Evolutionary conservation across 768 basidiomycete species (phyloP).

Genomic region (Lentinula boryana): DNA sequence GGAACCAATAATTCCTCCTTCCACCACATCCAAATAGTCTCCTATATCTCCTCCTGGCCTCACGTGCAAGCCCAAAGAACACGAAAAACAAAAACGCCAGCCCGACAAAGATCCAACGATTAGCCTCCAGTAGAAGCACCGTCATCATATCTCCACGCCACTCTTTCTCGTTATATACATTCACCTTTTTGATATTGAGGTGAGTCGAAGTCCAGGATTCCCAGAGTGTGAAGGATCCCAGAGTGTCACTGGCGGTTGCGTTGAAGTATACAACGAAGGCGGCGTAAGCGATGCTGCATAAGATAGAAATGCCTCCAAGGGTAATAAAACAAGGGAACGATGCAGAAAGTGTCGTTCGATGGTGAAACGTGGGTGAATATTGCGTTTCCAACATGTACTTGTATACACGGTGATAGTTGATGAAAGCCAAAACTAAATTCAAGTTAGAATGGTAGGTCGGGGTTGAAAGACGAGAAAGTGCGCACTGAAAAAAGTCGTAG

Average conservation of each 20-base stretch:
- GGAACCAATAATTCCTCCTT: background rate
- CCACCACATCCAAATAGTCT: background rate
- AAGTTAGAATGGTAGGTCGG: background rate
- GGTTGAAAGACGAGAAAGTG: background rate
- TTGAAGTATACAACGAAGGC: background rate
- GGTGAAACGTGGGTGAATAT: background rate
- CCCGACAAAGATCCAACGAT: constrained; percentile 7
- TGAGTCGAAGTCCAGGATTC: background rate
- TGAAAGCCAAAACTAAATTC: background rate
- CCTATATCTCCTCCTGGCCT: constrained; percentile 2
- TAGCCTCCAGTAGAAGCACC: constrained; percentile 1
- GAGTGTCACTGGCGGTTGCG: background rate
- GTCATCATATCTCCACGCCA: background rate
- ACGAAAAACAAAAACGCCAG: background rate
- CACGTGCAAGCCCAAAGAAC: constrained; percentile 1
- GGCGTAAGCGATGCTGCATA: background rate
- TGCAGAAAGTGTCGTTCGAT: background rate
- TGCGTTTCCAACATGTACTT: constrained; percentile 1
- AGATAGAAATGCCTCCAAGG: background rate
- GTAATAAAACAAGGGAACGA: constrained; percentile 3
- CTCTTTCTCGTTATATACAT: background rate
- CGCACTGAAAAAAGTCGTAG: background rate
- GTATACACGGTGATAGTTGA: background rate
- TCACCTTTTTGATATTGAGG: background rate
- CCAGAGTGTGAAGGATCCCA: background rate